Conservation (phyloP, 2,329 filamentous ascomycete species). For the Colletotrichum tabaci region DNA sequence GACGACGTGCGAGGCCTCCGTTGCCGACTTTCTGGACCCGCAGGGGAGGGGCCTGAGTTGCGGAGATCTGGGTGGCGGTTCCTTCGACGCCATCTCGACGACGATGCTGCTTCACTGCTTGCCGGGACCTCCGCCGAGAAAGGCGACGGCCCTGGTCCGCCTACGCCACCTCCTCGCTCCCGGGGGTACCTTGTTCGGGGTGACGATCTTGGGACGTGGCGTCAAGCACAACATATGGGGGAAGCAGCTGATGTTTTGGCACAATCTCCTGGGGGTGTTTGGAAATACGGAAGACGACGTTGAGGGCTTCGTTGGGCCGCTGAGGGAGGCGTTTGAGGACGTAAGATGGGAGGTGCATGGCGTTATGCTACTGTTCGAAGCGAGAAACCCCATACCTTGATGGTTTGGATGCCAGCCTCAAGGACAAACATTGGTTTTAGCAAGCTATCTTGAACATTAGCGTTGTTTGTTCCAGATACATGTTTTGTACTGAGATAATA, state of each 20-base stretch:
- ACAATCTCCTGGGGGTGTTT: conserved; percentile 26
- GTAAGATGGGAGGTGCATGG: conserved; percentile 28
- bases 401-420: not conserved
- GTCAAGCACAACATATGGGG: conserved; percentile 24
- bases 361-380: conserved; percentile 29
- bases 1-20: conserved; percentile 15
- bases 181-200: conserved; percentile 46
- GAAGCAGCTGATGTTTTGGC: conserved; percentile 25
- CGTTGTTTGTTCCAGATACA: too few species aligned
- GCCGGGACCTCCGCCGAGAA: conserved; percentile 43
- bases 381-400: conserved; percentile 15
- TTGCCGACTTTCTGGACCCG: conserved; percentile 28
- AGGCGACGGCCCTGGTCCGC: conserved; percentile 37
- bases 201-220: conserved; percentile 45
- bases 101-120: conserved; percentile 48
- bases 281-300: conserved; percentile 27
- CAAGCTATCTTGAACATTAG: too few species aligned
- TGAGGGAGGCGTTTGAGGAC: conserved; percentile 5
- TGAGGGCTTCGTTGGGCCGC: conserved; percentile 16
- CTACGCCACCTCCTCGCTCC: conserved; percentile 41
- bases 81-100: conserved; percentile 24
- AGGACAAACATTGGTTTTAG: too few species aligned
- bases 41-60: not conserved
- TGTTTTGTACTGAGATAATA: too few species aligned
- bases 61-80: conserved; percentile 9